Percentiles rank a stretch among this genome's conserved stretches.
These are phyloP conservation scores for Sedum album DNA, from an alignment of 164 flowering plant genomes.

Conservation along the genomic window DNA sequence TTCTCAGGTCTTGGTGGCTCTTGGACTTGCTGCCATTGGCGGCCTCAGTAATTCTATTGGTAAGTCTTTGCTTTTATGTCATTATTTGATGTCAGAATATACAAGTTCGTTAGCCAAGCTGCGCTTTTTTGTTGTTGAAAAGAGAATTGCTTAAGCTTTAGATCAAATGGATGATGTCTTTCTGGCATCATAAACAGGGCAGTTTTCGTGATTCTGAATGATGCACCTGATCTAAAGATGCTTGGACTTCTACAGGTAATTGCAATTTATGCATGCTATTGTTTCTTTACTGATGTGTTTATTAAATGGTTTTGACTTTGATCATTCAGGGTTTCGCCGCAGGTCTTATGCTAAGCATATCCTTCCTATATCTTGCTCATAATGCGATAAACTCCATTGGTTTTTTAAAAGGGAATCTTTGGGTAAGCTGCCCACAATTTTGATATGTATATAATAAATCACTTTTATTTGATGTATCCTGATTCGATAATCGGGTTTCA, in stretches of 20 bases:
- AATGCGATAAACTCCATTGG: constrained; percentile 90
- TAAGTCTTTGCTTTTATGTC: constrained; percentile 8
- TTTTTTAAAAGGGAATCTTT: constrained; percentile 84
- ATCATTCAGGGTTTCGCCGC: constrained; percentile 87
- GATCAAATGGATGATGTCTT: not conserved
- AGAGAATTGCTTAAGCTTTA: too few relatives aligned
- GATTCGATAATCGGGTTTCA: constrained; percentile 21
- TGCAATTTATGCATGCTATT: not conserved
- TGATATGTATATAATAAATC: not conserved
- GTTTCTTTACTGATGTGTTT: not conserved
- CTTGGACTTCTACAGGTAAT: constrained; percentile 90
- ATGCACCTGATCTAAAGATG: constrained; percentile 82
- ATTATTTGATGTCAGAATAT: too few relatives aligned
- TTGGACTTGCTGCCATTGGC: constrained; percentile 73
- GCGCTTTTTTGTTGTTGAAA: not conserved
- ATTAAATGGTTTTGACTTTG: constrained; percentile 1
- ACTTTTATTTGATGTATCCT: constrained; percentile 5
- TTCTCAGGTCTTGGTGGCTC: constrained; percentile 74
- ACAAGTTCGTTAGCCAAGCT: not conserved
- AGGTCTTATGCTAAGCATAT: constrained; percentile 95
- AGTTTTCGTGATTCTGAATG: constrained; percentile 61
- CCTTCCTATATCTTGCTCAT: constrained; percentile 94
- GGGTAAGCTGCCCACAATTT: constrained; percentile 39
- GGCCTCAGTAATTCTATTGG: constrained; percentile 89
- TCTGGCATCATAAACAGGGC: constrained; percentile 54